Evolutionary conservation across 768 basidiomycete species (phyloP).

Genomic region (Lentinula detonsa): DNA sequence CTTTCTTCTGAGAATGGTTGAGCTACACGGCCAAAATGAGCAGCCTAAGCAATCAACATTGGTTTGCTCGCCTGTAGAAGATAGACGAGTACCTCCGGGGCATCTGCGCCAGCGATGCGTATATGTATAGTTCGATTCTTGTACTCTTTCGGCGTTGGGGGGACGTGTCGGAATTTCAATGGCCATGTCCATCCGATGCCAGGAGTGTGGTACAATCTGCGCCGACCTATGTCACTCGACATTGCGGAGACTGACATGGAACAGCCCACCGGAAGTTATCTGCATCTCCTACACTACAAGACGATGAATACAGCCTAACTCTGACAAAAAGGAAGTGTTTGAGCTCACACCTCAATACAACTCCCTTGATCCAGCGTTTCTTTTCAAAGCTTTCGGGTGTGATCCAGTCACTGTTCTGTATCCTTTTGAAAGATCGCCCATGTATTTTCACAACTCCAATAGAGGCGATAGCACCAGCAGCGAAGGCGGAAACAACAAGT

Average conservation of each 20-base stretch:
- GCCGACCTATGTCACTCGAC: not conserved
- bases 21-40: constrained; percentile 77
- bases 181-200: constrained; percentile 71
- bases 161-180: constrained; percentile 61
- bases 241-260: not conserved
- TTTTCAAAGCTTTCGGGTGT: constrained; percentile 53
- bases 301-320: not conserved
- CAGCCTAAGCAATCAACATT: constrained; percentile 36
- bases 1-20: constrained; percentile 77
- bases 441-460: constrained; percentile 31
- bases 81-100: constrained; percentile 64
- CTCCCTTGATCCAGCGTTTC: constrained; percentile 68
- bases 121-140: constrained; percentile 82
- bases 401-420: constrained; percentile 64
- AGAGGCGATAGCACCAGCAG: constrained; percentile 32
- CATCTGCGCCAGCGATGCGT: constrained; percentile 87
- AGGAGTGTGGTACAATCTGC: constrained; percentile 74
- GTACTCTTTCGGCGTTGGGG: constrained; percentile 55
- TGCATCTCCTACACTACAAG: constrained; percentile 68
- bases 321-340: not conserved
- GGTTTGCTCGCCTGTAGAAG: not conserved
- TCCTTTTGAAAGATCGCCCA: constrained; percentile 48
- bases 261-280: constrained; percentile 65
- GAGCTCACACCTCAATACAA: constrained; percentile 65
- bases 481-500: constrained; percentile 28